phyloP scores from a whole-genome alignment of 371 early-diverging fungal species.

The Saksenaea oblongispora region DNA sequence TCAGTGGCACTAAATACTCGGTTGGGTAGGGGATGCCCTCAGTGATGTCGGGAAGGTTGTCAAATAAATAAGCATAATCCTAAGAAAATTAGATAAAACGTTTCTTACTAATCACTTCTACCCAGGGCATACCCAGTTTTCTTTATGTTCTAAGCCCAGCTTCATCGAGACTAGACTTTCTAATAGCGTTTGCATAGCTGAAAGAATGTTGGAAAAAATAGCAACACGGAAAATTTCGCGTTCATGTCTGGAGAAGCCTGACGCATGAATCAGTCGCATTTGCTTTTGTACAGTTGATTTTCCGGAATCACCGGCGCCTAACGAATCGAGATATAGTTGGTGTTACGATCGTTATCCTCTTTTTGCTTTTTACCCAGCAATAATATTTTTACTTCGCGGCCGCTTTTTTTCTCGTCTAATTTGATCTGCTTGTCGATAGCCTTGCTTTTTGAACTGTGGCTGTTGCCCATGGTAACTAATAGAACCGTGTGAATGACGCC shows the following conservation, averaged over 20 bases:
- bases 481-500: neutral
- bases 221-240: constrained; percentile 83
- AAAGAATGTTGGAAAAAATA: constrained; percentile 84
- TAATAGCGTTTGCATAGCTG: constrained; percentile 84
- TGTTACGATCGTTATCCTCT: neutral
- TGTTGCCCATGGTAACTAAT: constrained; percentile 31
- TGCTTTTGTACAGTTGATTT: constrained; percentile 96
- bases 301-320: constrained; percentile 97
- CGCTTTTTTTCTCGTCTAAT: constrained; percentile 68
- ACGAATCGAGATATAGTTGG: neutral
- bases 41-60: constrained; percentile 39
- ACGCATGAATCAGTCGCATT: constrained; percentile 93
- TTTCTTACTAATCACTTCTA: no score
- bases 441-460: constrained; percentile 52
- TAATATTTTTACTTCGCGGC: constrained; percentile 88
- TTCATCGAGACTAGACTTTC: constrained; percentile 79
- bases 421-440: constrained; percentile 82
- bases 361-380: constrained; percentile 66
- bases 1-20: constrained; percentile 72
- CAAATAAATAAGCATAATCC: constrained; percentile 37
- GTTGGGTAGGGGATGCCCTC: constrained; percentile 65
- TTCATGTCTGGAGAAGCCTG: constrained; percentile 83
- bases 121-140: constrained; percentile 65
- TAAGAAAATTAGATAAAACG: neutral
- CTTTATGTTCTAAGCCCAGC: constrained; percentile 59